A percentile compares a stretch with the other conserved stretches of the same genome.
phyloP scores from a whole-genome alignment of 148 eudicot species.

The Arbutus unedo region DNA sequence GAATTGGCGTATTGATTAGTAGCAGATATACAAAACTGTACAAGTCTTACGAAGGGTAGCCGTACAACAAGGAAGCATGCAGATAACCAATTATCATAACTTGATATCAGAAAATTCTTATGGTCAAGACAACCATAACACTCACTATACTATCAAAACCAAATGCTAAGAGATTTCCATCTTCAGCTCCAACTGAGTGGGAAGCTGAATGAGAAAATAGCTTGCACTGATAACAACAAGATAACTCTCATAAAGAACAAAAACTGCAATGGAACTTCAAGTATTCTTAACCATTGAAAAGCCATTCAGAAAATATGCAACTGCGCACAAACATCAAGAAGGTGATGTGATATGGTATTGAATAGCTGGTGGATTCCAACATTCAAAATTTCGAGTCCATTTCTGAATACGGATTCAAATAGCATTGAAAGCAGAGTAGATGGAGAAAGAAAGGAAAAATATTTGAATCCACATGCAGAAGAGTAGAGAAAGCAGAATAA shows the following conservation, averaged over 20 bases:
- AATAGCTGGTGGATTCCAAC: no score
- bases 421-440: not conserved
- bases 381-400: not conserved
- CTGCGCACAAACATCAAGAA: not conserved
- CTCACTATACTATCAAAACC: not conserved
- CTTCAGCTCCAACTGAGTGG: not conserved
- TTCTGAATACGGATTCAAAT: not conserved
- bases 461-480: not conserved
- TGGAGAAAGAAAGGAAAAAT: not conserved
- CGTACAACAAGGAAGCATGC: no score
- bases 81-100: not conserved
- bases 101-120: not conserved
- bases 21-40: not conserved
- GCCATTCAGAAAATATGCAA: not conserved
- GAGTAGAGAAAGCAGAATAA: not conserved
- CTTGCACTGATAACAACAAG: not conserved
- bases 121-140: not conserved
- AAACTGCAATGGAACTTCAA: not conserved
- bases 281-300: not conserved
- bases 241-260: not conserved
- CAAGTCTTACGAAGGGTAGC: conserved; percentile 4
- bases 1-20: not conserved
- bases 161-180: not conserved
- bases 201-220: not conserved
- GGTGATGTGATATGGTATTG: no score